Conservation (phyloP, 2,329 filamentous ascomycete species). For the Lasiodiplodia sp. region DNA sequence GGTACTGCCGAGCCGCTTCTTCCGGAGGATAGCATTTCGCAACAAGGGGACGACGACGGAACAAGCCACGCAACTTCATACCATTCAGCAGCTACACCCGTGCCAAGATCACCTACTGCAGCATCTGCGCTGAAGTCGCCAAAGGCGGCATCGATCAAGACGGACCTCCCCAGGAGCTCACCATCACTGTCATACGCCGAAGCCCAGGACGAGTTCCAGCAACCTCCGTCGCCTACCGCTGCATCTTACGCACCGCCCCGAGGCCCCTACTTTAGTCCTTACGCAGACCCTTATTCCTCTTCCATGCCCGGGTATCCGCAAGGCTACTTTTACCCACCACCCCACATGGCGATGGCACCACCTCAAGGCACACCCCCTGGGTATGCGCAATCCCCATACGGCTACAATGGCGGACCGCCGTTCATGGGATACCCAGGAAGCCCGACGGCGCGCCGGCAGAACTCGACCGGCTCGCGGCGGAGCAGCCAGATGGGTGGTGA, state of each 20-base stretch:
- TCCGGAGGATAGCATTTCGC: conserved; percentile 24
- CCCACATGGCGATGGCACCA: conserved; percentile 41
- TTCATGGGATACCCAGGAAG: conserved; percentile 44
- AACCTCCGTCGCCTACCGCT: conserved; percentile 15
- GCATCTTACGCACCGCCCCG: conserved; percentile 18
- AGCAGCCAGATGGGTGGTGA: conserved; percentile 21
- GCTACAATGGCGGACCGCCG: conserved; percentile 40
- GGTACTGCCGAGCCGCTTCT: conserved; percentile 1
- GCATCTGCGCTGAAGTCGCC: neutral
- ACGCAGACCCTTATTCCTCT: conserved; percentile 54
- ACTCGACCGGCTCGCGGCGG: conserved; percentile 45
- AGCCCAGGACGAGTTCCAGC: conserved; percentile 10
- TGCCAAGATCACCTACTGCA: neutral
- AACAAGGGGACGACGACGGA: conserved; percentile 24
- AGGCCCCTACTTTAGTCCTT: conserved; percentile 42
- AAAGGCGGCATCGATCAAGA: conserved; percentile 7
- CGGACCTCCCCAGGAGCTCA: conserved; percentile 12
- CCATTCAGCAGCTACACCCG: conserved; percentile 8
- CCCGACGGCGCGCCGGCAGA: conserved; percentile 44
- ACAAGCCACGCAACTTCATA: conserved; percentile 19
- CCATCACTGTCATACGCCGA: conserved; percentile 28
- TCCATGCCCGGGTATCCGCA: conserved; percentile 61
- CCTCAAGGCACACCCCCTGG: conserved; percentile 48
- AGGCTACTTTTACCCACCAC: conserved; percentile 42
- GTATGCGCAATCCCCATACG: conserved; percentile 43